Percentiles rank a stretch among this genome's conserved stretches.
phyloP scores from a whole-genome alignment of 2,329 filamentous ascomycete genomes.

The Talaromyces funiculosus region DNA sequence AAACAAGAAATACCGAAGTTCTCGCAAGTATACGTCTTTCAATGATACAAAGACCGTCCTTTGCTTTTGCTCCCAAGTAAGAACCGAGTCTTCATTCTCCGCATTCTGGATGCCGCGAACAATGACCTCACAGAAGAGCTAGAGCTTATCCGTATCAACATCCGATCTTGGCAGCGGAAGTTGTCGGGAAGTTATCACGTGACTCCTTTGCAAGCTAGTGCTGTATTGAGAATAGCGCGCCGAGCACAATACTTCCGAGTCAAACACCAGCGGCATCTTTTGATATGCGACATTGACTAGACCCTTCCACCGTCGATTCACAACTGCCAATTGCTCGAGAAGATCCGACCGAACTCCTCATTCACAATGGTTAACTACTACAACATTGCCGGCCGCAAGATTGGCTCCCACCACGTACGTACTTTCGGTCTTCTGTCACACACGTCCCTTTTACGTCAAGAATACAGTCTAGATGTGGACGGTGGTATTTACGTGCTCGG shows the following conservation, averaged over 20 bases:
- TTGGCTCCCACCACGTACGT: conserved; percentile 50
- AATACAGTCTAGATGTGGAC: conserved; percentile 12
- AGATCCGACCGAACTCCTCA: conserved; percentile 18
- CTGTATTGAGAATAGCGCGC: conserved; percentile 5
- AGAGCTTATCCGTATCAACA: not conserved
- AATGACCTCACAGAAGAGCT: conserved; percentile 14
- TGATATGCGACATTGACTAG: not conserved
- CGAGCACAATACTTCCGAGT: conserved; percentile 11
- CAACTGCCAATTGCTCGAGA: not conserved
- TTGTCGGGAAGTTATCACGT: conserved; percentile 9
- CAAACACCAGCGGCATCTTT: conserved; percentile 5
- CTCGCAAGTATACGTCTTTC: not conserved
- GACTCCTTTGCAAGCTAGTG: conserved; percentile 3
- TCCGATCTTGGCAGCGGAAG: conserved; percentile 5
- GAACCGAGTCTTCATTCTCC: not conserved
- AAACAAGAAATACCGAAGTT: no score
- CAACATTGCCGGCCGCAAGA: conserved; percentile 47
- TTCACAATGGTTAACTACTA: conserved; percentile 47
- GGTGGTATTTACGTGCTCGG: not conserved
- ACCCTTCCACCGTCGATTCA: not conserved
- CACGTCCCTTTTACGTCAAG: conserved; percentile 13
- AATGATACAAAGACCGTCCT: not conserved
- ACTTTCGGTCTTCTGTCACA: not conserved
- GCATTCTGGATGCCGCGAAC: not conserved
- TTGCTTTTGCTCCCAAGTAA: not conserved